These are phyloP conservation scores for Peribolospora baueri DNA, from an alignment of 768 basidiomycete genomes.

Conservation along the genomic window DNA sequence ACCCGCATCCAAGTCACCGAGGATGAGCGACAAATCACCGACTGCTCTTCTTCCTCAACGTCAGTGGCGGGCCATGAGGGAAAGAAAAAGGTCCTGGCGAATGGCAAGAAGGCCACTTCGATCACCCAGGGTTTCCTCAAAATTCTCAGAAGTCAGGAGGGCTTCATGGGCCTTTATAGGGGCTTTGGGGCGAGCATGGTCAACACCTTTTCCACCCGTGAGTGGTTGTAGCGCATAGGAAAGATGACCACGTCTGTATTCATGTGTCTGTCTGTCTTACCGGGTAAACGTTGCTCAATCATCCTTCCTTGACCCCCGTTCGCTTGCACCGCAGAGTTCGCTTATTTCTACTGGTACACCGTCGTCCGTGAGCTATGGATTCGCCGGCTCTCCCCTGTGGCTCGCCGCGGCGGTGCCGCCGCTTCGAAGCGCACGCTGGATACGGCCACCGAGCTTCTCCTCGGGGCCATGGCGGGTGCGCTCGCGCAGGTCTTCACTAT, in stretches of 20 bases:
- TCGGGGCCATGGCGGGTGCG: conserved; percentile 79
- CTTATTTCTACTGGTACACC: conserved; percentile 98
- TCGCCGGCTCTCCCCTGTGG: conserved; percentile 35
- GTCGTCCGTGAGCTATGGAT: conserved; percentile 64
- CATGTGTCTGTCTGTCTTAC: background rate
- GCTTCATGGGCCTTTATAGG: background rate
- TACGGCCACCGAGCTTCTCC: conserved; percentile 35
- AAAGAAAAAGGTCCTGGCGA: too few species aligned
- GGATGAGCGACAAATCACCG: background rate
- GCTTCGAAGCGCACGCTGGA: conserved; percentile 6
- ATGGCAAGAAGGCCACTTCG: too few species aligned
- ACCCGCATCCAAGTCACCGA: conserved; percentile 70
- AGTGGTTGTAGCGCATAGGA: background rate
- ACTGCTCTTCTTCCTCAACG: background rate
- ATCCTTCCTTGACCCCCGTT: conserved; percentile 2
- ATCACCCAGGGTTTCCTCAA: background rate
- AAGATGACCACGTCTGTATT: background rate
- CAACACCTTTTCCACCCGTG: conserved; percentile 64
- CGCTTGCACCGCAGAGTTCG: conserved; percentile 43
- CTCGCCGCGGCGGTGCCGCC: conserved; percentile 37
- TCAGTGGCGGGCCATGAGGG: background rate
- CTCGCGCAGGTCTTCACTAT: conserved; percentile 96
- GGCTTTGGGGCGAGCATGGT: conserved; percentile 54
- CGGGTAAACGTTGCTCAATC: conserved; percentile 3
- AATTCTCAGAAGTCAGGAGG: background rate